Conservation (phyloP, 257 asterid species). For the Salvia splendens region DNA sequence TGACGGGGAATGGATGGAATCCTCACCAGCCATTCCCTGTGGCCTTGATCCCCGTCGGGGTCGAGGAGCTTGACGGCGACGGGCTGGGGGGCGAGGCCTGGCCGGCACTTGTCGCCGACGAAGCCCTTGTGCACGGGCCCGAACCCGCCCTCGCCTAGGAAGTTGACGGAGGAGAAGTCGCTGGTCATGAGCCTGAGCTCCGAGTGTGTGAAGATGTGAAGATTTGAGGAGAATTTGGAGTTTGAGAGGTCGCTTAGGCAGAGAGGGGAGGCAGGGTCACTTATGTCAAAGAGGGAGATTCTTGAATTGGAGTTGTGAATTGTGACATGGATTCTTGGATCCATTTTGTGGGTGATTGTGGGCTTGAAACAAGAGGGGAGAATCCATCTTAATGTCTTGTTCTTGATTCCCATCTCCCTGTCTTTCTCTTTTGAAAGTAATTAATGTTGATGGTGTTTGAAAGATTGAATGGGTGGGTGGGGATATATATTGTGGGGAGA, state of each 20-base stretch:
- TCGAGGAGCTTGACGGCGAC: slow-evolving; percentile 83
- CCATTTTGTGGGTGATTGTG: slow-evolving; percentile 5
- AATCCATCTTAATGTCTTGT: slow-evolving; percentile 26
- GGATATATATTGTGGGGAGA: slow-evolving; percentile 13
- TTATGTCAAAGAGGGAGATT: slow-evolving; percentile 59
- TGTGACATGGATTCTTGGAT: slow-evolving; percentile 26
- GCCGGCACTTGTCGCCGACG: slow-evolving; percentile 54
- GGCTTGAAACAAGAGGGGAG: slow-evolving; percentile 37
- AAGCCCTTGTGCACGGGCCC: slow-evolving; percentile 95
- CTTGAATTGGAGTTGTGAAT: slow-evolving; percentile 42
- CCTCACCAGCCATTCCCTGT: slow-evolving; percentile 84
- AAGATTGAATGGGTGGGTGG: slow-evolving; percentile 6
- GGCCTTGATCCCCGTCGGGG: slow-evolving; percentile 76
- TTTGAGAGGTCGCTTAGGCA: slow-evolving; percentile 57
- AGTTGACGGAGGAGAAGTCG: slow-evolving; percentile 52
- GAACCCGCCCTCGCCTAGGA: slow-evolving; percentile 87
- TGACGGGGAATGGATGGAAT: neutral
- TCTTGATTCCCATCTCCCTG: slow-evolving; percentile 26
- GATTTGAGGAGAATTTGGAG: slow-evolving; percentile 58
- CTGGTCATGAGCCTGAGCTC: slow-evolving; percentile 59
- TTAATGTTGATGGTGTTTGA: too few species aligned
- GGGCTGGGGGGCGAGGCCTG: slow-evolving; percentile 72
- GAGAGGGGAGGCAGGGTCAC: slow-evolving; percentile 55
- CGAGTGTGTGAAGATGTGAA: slow-evolving; percentile 58
- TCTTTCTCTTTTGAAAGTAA: neutral